Base-by-base conservation (phyloP, 2,329 filamentous ascomycete species). In the Apiospora marii region DNA sequence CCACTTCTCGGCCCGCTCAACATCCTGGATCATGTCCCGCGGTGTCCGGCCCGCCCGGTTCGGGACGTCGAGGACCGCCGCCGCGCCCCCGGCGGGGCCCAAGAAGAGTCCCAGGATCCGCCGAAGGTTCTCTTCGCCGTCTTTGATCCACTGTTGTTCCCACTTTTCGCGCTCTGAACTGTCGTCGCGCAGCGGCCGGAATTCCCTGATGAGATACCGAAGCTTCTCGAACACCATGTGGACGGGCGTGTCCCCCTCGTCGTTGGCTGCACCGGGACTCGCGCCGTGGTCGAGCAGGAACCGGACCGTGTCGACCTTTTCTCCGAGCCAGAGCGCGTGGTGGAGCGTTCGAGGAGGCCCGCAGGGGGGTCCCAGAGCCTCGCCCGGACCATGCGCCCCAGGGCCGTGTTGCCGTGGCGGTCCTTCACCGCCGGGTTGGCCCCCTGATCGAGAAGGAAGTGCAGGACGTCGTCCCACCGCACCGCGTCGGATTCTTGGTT, bases 101-200 rank as follows among this genome's bases (percentile, higher is more conserved):
- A 48, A 5, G 19, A 48, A 8, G 4, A 48, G 16, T 6, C 19
- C 44, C 16, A 48, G 44, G 19, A 48, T 48, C 44, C 2, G 44
- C 44, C 4, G 4, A 0, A 22, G 3, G 19, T 7, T 16, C 16
- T 48, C 44, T 6, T 22, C 8, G 0, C 1, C 6, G 1, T 19
- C 44, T 8, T 6, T 19, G 8, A 19, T 16, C 16, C 16, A 16
- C 16, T 19, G 14, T 6, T 37, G 37, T 37, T 37, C 37, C 8
- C 37, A 7, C 37, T 37, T 37, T 37, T 37, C 37, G 6, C 7
- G 1, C 8, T 37, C 37, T 37, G 37, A 3, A 37, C 37, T 37
- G 8, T 37, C 4, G 37, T 37, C 37, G 7, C 37, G 37, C 44
- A 19, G 44, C 44, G 44, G 6, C 2, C 6, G 16, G 16, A 46